Evolutionary conservation across 1,139 yeast species (phyloP).

Genomic region (Kurtzmaniella natalensis): DNA sequence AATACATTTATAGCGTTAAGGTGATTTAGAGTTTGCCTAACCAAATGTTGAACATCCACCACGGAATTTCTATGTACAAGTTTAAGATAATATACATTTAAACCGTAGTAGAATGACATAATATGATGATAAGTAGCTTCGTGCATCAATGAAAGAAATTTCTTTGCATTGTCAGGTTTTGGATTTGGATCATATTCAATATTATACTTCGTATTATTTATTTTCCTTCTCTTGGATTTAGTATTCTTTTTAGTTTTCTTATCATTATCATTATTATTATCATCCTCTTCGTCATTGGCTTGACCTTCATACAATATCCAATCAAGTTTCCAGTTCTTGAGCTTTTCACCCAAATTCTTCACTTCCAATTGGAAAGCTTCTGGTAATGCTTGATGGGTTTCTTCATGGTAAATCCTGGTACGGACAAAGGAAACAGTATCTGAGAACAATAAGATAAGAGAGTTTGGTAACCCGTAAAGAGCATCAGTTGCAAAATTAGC

Average conservation of each 20-base stretch:
- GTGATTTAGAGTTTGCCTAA: constrained; percentile 58
- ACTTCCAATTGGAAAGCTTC: constrained; percentile 43
- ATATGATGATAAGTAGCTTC: constrained; percentile 83
- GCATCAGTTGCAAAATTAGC: constrained; percentile 75
- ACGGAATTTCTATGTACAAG: constrained; percentile 55
- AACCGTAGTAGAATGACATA: constrained; percentile 71
- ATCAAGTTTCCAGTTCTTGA: constrained; percentile 65
- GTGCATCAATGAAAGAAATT: constrained; percentile 51
- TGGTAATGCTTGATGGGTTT: constrained; percentile 29
- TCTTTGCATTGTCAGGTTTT: constrained; percentile 11
- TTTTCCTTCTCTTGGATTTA: constrained; percentile 13
- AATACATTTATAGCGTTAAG: constrained; percentile 59
- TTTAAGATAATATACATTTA: constrained; percentile 71
- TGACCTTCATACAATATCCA: constrained; percentile 40
- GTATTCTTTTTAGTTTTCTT: constrained; percentile 17
- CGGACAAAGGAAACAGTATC: constrained; percentile 65
- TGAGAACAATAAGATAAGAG: constrained; percentile 66
- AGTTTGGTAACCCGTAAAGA: constrained; percentile 79
- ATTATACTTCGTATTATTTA: constrained; percentile 8
- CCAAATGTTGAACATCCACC: constrained; percentile 52
- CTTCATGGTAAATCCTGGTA: constrained; percentile 51
- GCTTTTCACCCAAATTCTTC: constrained; percentile 43
- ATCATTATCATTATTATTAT: constrained; percentile 11
- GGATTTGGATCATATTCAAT: constrained; percentile 1
- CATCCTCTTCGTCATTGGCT: constrained; percentile 9